A percentile compares a stretch with the other conserved stretches of the same genome.
Conservation (phyloP, 129 eudicot genomes). For the Helichrysum umbraculigerum region DNA sequence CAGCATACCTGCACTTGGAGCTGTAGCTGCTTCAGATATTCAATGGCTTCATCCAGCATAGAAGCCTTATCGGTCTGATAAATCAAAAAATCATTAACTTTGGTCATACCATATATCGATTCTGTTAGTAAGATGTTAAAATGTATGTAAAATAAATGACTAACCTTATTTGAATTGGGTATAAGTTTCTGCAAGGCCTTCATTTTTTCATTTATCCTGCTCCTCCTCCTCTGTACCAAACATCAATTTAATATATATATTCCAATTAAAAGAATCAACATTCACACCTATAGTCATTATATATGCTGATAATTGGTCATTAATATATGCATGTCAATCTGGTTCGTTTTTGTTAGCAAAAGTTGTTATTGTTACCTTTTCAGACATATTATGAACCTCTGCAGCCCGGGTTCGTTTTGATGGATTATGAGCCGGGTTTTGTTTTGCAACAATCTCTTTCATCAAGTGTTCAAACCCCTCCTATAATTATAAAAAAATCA, state of each 20-base stretch:
- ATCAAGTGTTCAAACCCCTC: conserved; percentile 53
- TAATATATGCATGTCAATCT: no score
- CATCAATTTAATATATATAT: not conserved
- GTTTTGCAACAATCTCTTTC: conserved; percentile 53
- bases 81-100: not conserved
- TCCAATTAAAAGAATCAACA: not conserved
- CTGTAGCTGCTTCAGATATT: conserved; percentile 95
- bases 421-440: conserved; percentile 41
- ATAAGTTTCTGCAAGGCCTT: conserved; percentile 90
- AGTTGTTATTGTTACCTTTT: conserved; percentile 52
- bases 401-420: conserved; percentile 88
- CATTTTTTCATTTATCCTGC: conserved; percentile 94
- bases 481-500: conserved; percentile 24
- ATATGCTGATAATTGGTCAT: no score
- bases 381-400: conserved; percentile 90
- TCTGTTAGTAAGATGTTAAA: not conserved
- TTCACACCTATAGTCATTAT: not conserved
- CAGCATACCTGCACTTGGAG: conserved; percentile 79
- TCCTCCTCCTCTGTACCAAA: conserved; percentile 79
- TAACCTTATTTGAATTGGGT: conserved; percentile 90
- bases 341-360: not conserved
- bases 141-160: not conserved
- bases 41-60: conserved; percentile 96
- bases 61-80: conserved; percentile 87
- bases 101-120: not conserved